Evolutionary conservation across 331 rosid genomes (phyloP).

Genomic region (Saraca asoca): DNA sequence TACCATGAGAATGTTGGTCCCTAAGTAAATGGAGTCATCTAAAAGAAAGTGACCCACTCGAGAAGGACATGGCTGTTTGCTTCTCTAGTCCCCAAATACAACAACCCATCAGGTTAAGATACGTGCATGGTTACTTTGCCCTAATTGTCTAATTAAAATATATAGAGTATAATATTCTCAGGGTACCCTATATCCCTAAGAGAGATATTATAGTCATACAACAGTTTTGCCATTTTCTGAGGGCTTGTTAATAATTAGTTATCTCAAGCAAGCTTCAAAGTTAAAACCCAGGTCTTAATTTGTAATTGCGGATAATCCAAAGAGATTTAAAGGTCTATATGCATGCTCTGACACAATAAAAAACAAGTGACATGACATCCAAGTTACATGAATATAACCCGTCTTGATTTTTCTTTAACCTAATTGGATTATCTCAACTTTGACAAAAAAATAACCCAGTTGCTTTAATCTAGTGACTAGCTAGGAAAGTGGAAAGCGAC

Average conservation of each 20-base stretch:
- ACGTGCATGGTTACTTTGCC: slow-evolving; percentile 15
- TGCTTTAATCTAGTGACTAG: slow-evolving; percentile 34
- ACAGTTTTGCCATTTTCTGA: slow-evolving; percentile 32
- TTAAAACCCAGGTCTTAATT: not conserved
- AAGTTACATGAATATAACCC: slow-evolving; percentile 1
- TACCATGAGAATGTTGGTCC: slow-evolving; percentile 71
- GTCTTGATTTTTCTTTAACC: slow-evolving; percentile 2
- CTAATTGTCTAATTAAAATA: slow-evolving; percentile 20
- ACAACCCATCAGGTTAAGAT: slow-evolving; percentile 36
- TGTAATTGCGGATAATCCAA: not conserved
- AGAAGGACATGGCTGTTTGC: slow-evolving; percentile 54
- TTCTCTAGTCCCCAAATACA: slow-evolving; percentile 43
- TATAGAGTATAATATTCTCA: slow-evolving; percentile 11
- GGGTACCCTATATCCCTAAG: not conserved
- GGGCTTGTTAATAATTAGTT: not conserved
- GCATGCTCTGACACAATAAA: no score
- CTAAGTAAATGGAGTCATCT: slow-evolving; percentile 44
- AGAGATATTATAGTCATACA: slow-evolving; percentile 29
- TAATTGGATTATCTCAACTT: slow-evolving; percentile 30
- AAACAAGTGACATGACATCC: no score
- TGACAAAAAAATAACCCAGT: slow-evolving; percentile 8
- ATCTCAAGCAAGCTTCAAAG: not conserved
- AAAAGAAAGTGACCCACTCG: slow-evolving; percentile 51
- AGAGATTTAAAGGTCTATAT: no score
- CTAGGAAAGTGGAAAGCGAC: slow-evolving; percentile 36